A percentile compares a stretch with the other conserved stretches of the same genome.
These are phyloP conservation scores for Musa beccarii DNA, from an alignment of 176 grass and related monocot genomes.

Conservation along the genomic window DNA sequence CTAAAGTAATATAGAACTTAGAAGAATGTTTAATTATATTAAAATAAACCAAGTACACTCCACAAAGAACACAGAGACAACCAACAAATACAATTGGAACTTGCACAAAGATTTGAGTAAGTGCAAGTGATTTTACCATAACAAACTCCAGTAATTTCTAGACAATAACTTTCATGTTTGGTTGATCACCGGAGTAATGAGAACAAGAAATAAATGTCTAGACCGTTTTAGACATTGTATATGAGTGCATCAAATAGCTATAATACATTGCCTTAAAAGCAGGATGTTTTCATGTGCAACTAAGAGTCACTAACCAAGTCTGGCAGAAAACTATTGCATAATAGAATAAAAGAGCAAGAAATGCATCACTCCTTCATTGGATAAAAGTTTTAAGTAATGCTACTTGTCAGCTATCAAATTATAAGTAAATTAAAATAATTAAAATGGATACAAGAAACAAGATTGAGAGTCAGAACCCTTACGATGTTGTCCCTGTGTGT, in stretches of 20 bases:
- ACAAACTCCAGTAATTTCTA: background rate
- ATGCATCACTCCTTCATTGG: too few relatives aligned
- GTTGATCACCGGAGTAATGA: background rate
- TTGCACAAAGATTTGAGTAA: too few relatives aligned
- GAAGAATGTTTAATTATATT: background rate
- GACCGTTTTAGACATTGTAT: background rate
- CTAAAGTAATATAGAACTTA: conserved; percentile 22
- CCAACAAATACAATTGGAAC: background rate
- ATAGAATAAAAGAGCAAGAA: too few relatives aligned
- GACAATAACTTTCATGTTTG: background rate
- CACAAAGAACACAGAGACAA: background rate
- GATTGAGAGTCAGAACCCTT: too few relatives aligned
- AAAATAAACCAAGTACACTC: background rate
- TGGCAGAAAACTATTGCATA: too few relatives aligned
- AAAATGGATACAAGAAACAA: too few relatives aligned
- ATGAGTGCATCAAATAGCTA: background rate
- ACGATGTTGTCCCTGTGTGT: too few relatives aligned
- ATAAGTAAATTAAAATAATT: too few relatives aligned
- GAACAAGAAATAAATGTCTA: background rate
- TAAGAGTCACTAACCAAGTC: background rate
- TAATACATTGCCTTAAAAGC: background rate
- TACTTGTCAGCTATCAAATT: too few relatives aligned
- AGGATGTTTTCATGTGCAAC: background rate
- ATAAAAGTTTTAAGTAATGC: too few relatives aligned
- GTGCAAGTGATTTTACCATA: too few relatives aligned